These are phyloP conservation scores for Petasospora rhodanensis DNA, from an alignment of 1,139 yeast genomes.

Conservation along the genomic window DNA sequence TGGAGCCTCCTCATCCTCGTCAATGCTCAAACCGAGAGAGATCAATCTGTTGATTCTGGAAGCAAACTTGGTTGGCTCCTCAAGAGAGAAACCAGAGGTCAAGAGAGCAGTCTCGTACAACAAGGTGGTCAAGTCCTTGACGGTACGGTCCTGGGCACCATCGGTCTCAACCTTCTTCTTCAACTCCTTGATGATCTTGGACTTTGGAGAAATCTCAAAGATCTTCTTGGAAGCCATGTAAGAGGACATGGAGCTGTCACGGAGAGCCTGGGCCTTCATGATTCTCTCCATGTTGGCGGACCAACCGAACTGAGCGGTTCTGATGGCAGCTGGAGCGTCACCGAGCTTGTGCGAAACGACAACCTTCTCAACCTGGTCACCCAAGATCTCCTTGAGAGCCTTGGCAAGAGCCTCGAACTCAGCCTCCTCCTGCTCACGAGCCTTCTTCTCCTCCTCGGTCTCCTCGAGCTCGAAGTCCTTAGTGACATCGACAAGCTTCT, in stretches of 20 bases:
- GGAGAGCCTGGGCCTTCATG: conserved; percentile 99
- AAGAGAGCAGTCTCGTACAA: conserved; percentile 96
- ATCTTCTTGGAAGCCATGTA: conserved; percentile 99
- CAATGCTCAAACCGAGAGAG: conserved; percentile 96
- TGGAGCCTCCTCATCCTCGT: conserved; percentile 59
- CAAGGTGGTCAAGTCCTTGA: conserved; percentile 94
- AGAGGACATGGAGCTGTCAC: conserved; percentile 98
- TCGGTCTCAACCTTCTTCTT: conserved; percentile 94
- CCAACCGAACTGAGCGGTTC: conserved; percentile 99
- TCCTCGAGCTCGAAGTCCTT: conserved; percentile 99
- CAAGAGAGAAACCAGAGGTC: conserved; percentile 98
- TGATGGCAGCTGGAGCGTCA: conserved; percentile 99
- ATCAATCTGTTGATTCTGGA: conserved; percentile 97
- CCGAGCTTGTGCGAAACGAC: conserved; percentile 96
- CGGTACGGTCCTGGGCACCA: conserved; percentile 98
- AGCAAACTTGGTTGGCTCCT: conserved; percentile 97
- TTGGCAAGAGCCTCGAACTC: conserved; percentile 92
- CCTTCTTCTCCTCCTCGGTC: conserved; percentile 94
- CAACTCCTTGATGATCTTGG: conserved; percentile 92
- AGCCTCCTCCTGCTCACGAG: conserved; percentile 89
- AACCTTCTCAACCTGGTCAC: conserved; percentile 99
- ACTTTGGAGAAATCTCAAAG: conserved; percentile 96
- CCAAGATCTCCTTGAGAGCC: conserved; percentile 94
- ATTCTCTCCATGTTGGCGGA: conserved; percentile 99
- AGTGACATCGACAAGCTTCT: conserved; percentile 97